These are phyloP conservation scores for Ustilago xerochloae DNA, from an alignment of 1,284 basidiomycete species.

Conservation along the genomic window DNA sequence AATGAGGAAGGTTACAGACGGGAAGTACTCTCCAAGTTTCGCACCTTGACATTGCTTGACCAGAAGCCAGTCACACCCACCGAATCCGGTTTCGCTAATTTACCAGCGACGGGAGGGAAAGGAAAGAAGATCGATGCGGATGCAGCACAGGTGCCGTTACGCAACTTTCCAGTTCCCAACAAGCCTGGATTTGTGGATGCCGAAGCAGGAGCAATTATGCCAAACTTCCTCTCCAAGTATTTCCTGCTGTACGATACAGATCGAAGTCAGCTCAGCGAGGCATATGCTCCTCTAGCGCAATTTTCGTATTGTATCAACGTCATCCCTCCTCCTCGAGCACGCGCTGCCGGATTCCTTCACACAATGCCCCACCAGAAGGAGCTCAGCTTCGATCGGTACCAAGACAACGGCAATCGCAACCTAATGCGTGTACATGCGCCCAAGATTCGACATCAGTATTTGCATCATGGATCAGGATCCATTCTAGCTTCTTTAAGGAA, in stretches of 20 bases:
- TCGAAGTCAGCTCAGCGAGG: constrained; percentile 77
- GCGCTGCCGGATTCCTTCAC: constrained; percentile 63
- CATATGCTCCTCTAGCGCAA: constrained; percentile 84
- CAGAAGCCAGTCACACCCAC: constrained; percentile 76
- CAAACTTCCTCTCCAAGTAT: constrained; percentile 79
- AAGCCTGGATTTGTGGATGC: constrained; percentile 80
- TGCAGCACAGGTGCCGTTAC: constrained; percentile 64
- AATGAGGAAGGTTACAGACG: constrained; percentile 72
- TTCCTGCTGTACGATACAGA: constrained; percentile 85
- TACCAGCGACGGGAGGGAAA: constrained; percentile 73
- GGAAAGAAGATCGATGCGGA: constrained; percentile 50
- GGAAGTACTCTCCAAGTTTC: constrained; percentile 53
- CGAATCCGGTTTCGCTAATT: constrained; percentile 77
- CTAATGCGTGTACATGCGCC: constrained; percentile 58
- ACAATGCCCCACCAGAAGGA: constrained; percentile 82
- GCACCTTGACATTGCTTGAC: constrained; percentile 70
- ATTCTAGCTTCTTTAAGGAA: constrained; percentile 75
- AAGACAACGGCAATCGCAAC: constrained; percentile 61
- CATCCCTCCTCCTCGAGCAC: constrained; percentile 78
- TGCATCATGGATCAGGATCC: constrained; percentile 78
- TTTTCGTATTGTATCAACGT: constrained; percentile 90
- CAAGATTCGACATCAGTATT: constrained; percentile 41
- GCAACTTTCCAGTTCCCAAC: constrained; percentile 78
- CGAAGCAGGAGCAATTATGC: constrained; percentile 74
- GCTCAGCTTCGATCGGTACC: constrained; percentile 80